phyloP scores from a whole-genome alignment of 306 rosid genomes.

The Argentina anserina region DNA sequence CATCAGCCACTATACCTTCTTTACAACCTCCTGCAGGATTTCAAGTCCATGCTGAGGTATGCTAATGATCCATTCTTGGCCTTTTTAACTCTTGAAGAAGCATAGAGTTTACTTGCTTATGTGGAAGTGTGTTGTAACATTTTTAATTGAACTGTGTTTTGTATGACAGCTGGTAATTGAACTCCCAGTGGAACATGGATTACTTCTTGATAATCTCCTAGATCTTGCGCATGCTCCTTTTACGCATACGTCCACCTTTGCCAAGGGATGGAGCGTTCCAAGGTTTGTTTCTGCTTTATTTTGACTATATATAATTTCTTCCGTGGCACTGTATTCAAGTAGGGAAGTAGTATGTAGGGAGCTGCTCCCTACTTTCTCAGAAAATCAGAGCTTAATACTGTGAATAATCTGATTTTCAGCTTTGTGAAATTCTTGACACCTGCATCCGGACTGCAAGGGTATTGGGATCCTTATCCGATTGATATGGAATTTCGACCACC shows the following conservation, averaged over 20 bases:
- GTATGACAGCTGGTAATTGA: conserved; percentile 71
- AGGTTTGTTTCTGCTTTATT: conserved; percentile 51
- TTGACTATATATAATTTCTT: background rate
- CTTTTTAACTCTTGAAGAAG: conserved; percentile 3
- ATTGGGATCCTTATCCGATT: conserved; percentile 97
- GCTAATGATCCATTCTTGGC: conserved; percentile 6
- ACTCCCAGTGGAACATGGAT: conserved; percentile 89
- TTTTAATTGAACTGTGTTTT: conserved; percentile 1
- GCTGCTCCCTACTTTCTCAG: background rate
- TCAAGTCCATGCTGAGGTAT: conserved; percentile 86
- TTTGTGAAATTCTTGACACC: conserved; percentile 90
- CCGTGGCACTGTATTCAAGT: background rate
- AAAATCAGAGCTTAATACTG: background rate
- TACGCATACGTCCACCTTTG: conserved; percentile 97
- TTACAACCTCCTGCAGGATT: conserved; percentile 88
- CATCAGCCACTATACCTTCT: conserved; percentile 64
- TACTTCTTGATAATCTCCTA: conserved; percentile 93
- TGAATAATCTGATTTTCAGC: conserved; percentile 50
- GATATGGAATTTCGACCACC: conserved; percentile 98
- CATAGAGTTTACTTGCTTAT: conserved; percentile 1
- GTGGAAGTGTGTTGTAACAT: background rate
- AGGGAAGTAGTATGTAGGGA: background rate
- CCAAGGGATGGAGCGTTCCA: conserved; percentile 96
- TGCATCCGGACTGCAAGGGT: conserved; percentile 81
- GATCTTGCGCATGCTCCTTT: conserved; percentile 99